These are phyloP conservation scores for Albophoma yamanashiensis DNA, from an alignment of 2,329 filamentous ascomycete species.

Conservation along the genomic window DNA sequence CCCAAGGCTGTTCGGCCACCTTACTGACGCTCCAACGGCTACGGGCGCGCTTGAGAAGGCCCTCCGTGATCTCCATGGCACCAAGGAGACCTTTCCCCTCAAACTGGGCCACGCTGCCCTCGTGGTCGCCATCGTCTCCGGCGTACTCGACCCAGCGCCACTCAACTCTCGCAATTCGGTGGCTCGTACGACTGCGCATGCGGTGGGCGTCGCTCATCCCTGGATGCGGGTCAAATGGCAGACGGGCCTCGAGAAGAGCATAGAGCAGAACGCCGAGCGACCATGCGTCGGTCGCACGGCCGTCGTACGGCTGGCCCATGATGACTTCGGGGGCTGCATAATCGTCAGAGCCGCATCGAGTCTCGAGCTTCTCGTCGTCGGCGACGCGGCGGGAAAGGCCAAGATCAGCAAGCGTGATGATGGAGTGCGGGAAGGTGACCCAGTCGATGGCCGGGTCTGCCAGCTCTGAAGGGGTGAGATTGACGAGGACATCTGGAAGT, in stretches of 20 bases:
- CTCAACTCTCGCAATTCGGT: slow-evolving; percentile 90
- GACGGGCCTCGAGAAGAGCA: slow-evolving; percentile 80
- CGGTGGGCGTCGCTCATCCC: slow-evolving; percentile 66
- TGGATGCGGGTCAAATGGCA: slow-evolving; percentile 87
- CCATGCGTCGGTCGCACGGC: slow-evolving; percentile 87
- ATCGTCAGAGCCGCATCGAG: slow-evolving; percentile 90
- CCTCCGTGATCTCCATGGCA: slow-evolving; percentile 74
- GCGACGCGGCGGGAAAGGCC: slow-evolving; percentile 80
- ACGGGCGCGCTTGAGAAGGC: slow-evolving; percentile 69
- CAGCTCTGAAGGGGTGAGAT: slow-evolving; percentile 60
- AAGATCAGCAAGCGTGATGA: slow-evolving; percentile 84
- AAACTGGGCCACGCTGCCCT: slow-evolving; percentile 50
- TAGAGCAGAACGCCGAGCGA: slow-evolving; percentile 89
- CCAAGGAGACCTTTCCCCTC: slow-evolving; percentile 57
- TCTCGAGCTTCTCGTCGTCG: slow-evolving; percentile 80
- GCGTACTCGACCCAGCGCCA: slow-evolving; percentile 91
- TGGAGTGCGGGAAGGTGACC: slow-evolving; percentile 64
- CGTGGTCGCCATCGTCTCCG: slow-evolving; percentile 78
- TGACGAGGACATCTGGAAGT: slow-evolving; percentile 73
- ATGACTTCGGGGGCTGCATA: slow-evolving; percentile 96
- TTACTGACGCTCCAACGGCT: slow-evolving; percentile 67
- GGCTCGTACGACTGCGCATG: slow-evolving; percentile 72
- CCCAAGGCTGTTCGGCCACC: slow-evolving; percentile 66
- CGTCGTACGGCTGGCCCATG: slow-evolving; percentile 90
- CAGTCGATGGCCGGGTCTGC: slow-evolving; percentile 56